Percentiles rank a stretch among this genome's conserved stretches.
Evolutionary conservation across 345 rosid genomes (phyloP).

Genomic region (Sapria himalayana): DNA sequence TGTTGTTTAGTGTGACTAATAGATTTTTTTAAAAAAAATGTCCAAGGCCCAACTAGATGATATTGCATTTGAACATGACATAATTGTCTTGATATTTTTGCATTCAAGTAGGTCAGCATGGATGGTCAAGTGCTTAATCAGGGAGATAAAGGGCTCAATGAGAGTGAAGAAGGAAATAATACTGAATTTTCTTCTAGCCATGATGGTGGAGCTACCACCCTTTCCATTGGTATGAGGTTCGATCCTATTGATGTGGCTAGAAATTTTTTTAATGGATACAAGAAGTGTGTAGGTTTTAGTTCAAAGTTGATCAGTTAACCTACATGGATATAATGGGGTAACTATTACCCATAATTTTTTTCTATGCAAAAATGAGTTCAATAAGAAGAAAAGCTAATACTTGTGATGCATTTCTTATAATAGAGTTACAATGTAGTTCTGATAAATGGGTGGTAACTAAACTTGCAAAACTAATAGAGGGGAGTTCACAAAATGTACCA

Average conservation of each 20-base stretch:
- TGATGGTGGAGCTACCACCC: constrained; percentile 38
- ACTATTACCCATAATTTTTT: constrained; percentile 38
- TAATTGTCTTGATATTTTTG: too few species aligned
- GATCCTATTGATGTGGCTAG: constrained; percentile 57
- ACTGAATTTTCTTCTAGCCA: constrained; percentile 17
- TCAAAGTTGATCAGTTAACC: constrained; percentile 22
- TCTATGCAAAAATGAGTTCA: constrained; percentile 38
- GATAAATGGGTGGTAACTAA: constrained; percentile 67
- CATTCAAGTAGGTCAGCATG: too few species aligned
- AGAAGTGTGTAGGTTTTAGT: constrained; percentile 47
- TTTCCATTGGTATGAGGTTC: constrained; percentile 64
- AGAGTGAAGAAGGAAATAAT: constrained; percentile 22
- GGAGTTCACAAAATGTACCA: constrained; percentile 36
- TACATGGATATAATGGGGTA: constrained; percentile 25
- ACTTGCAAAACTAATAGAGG: constrained; percentile 50
- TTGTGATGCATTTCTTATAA: constrained; percentile 64
- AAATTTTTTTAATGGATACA: constrained; percentile 54
- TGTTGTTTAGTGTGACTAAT: too few species aligned
- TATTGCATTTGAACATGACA: too few species aligned
- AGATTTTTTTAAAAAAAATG: too few species aligned
- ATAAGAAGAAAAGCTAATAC: constrained; percentile 40
- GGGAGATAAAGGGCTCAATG: constrained; percentile 37
- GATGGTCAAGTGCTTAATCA: constrained; percentile 25
- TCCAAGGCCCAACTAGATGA: too few species aligned
- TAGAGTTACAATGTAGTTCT: constrained; percentile 37